Evolutionary conservation across 345 rosid species (phyloP).

Genomic region (Nasturtium officinale): DNA sequence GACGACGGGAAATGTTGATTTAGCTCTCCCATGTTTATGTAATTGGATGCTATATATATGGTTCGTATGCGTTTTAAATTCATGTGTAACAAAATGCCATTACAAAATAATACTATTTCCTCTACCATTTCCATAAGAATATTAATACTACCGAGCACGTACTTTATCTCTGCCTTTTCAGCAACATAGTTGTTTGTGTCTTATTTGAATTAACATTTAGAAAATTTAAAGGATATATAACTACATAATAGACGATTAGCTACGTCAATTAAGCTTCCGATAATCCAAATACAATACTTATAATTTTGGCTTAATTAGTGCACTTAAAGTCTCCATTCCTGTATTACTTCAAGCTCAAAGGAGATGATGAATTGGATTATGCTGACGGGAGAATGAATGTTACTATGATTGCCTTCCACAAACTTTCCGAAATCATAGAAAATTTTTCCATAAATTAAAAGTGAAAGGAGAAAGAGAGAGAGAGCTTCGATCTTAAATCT

Average conservation of each 20-base stretch:
- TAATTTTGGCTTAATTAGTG: conserved; percentile 1
- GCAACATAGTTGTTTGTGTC: neutral
- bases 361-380: conserved; percentile 1
- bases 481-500: neutral
- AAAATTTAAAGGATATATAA: neutral
- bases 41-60: neutral
- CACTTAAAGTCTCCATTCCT: conserved; percentile 6
- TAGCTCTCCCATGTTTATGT: neutral
- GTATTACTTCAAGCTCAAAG: neutral
- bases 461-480: conserved; percentile 23
- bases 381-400: conserved; percentile 6
- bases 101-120: neutral
- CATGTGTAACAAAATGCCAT: neutral
- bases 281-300: neutral
- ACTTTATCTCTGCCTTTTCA: neutral
- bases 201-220: neutral
- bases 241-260: neutral
- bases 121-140: neutral
- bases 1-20: neutral
- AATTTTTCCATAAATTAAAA: conserved; percentile 14
- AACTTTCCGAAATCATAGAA: conserved; percentile 30
- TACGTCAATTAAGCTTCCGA: neutral
- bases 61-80: neutral
- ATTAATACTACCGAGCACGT: neutral
- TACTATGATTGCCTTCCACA: conserved; percentile 14